Conservation (phyloP, 2,329 filamentous ascomycete genomes). For the Macroventuria anomochaeta region DNA sequence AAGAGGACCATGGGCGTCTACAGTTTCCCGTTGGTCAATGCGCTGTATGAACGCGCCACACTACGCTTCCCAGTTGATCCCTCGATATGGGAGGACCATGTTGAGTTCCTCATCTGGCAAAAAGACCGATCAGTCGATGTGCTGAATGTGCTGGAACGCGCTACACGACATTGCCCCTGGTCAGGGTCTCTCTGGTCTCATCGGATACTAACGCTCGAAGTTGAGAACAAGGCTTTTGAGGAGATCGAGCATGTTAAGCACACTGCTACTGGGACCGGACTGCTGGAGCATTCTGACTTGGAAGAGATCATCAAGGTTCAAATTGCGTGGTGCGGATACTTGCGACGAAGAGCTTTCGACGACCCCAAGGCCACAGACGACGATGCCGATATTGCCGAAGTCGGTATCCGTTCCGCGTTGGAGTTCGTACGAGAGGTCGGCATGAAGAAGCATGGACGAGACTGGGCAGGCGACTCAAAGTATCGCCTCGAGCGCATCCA, state of each 20-base stretch:
- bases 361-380: constrained; percentile 74
- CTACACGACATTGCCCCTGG: constrained; percentile 91
- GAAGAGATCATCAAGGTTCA: constrained; percentile 90
- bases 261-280: constrained; percentile 82
- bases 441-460: constrained; percentile 75
- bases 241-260: constrained; percentile 92
- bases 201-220: constrained; percentile 83
- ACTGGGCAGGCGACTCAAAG: constrained; percentile 79
- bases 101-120: constrained; percentile 71
- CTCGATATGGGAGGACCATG: constrained; percentile 81
- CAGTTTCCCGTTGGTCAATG: constrained; percentile 61
- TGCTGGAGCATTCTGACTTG: constrained; percentile 85
- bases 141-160: constrained; percentile 77
- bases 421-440: constrained; percentile 83
- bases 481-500: constrained; percentile 91
- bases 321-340: constrained; percentile 91
- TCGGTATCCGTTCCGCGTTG: constrained; percentile 83
- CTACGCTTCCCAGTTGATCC: constrained; percentile 75
- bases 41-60: constrained; percentile 80
- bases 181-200: constrained; percentile 90
- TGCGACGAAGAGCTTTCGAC: constrained; percentile 83
- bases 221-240: constrained; percentile 75
- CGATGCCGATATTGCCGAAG: constrained; percentile 83
- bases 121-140: constrained; percentile 56
- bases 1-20: constrained; percentile 64